These are phyloP conservation scores for Boletus vinaceobasis DNA, from an alignment of 768 basidiomycete species.

Conservation along the genomic window DNA sequence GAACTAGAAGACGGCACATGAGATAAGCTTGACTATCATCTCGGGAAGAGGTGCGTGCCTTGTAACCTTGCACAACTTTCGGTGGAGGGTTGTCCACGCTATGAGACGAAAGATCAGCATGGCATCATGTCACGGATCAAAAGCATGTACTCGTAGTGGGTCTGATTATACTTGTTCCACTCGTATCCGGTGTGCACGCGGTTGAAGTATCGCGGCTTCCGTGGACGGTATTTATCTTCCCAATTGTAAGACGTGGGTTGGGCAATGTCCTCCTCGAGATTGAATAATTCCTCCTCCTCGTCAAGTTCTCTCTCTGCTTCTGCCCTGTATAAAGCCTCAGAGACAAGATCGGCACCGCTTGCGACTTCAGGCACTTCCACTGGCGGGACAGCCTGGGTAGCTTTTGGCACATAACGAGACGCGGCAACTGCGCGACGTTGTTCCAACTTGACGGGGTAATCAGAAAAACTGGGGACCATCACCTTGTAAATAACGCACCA, in stretches of 20 bases:
- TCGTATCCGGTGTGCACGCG: slow-evolving; percentile 99
- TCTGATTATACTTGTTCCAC: slow-evolving; percentile 99
- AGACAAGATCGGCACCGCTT: slow-evolving; percentile 72
- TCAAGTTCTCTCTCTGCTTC: slow-evolving; percentile 92
- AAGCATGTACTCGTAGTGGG: slow-evolving; percentile 84
- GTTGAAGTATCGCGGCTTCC: slow-evolving; percentile 98
- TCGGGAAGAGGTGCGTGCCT: slow-evolving; percentile 42
- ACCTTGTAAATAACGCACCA: slow-evolving; percentile 49
- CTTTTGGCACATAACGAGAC: slow-evolving; percentile 85
- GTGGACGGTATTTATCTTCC: slow-evolving; percentile 97
- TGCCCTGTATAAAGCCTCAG: slow-evolving; percentile 86
- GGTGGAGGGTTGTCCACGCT: slow-evolving; percentile 98
- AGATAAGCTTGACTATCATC: slow-evolving; percentile 1
- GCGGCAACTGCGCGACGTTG: slow-evolving; percentile 79
- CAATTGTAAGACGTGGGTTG: slow-evolving; percentile 89
- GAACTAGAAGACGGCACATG: slow-evolving; percentile 47
- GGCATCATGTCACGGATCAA: background rate
- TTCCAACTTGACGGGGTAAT: slow-evolving; percentile 45
- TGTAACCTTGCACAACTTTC: slow-evolving; percentile 99
- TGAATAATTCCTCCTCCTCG: slow-evolving; percentile 95
- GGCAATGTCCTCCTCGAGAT: slow-evolving; percentile 83
- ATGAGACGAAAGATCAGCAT: slow-evolving; percentile 14
- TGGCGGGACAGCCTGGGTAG: slow-evolving; percentile 57
- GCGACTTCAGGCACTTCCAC: slow-evolving; percentile 52
- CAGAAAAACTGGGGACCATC: background rate